These are phyloP conservation scores for Xerocomellus amylosporus DNA, from an alignment of 768 basidiomycete species.

Conservation along the genomic window DNA sequence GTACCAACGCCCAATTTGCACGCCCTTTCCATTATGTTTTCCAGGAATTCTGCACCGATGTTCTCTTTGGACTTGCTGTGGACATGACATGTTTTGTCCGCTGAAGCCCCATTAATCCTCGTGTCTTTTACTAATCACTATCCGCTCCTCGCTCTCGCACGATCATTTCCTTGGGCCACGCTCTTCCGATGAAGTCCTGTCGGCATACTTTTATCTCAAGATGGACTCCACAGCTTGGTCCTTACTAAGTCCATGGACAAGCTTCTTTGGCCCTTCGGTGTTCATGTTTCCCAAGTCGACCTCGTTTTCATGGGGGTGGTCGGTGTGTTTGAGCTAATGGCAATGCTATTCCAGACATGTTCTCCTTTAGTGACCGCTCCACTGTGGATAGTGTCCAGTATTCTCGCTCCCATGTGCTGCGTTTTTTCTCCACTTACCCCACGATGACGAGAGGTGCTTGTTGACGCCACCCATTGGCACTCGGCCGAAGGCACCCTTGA, in stretches of 20 bases:
- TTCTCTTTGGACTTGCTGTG: slow-evolving; percentile 17
- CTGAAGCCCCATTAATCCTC: slow-evolving; percentile 11
- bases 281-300: slow-evolving; percentile 19
- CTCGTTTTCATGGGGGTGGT: slow-evolving; percentile 21
- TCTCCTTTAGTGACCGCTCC: slow-evolving; percentile 15
- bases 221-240: slow-evolving; percentile 12
- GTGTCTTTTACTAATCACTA: slow-evolving; percentile 28
- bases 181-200: slow-evolving; percentile 5
- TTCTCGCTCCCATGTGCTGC: slow-evolving; percentile 8
- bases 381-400: slow-evolving; percentile 8
- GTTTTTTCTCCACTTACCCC: slow-evolving; percentile 17
- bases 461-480: background rate
- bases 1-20: slow-evolving; percentile 10
- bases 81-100: slow-evolving; percentile 13
- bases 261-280: slow-evolving; percentile 7
- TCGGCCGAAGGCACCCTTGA: slow-evolving; percentile 1
- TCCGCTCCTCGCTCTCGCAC: slow-evolving; percentile 11
- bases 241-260: slow-evolving; percentile 23
- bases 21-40: slow-evolving; percentile 24
- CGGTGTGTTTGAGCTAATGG: slow-evolving; percentile 7
- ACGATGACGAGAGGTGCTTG: slow-evolving; percentile 19
- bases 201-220: slow-evolving; percentile 8
- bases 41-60: slow-evolving; percentile 7
- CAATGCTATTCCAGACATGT: slow-evolving; percentile 5
- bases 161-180: slow-evolving; percentile 13